Conservation (phyloP, 2,329 filamentous ascomycete species). For the Stagonosporopsis vannaccii region DNA sequence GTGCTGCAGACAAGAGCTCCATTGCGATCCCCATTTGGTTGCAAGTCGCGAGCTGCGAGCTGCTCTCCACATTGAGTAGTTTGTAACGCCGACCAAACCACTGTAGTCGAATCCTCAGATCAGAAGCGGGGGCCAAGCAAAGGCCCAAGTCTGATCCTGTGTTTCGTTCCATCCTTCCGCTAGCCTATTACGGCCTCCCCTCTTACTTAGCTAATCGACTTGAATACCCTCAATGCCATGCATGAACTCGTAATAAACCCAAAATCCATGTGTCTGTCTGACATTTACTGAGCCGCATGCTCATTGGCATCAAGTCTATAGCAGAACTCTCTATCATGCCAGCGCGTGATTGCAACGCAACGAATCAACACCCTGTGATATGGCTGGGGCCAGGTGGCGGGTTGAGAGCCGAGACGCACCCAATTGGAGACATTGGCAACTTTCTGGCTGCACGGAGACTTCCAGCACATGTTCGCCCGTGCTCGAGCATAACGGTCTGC, state of each 20-base stretch:
- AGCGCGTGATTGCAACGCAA: constrained; percentile 6
- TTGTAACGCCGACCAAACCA: constrained; percentile 14
- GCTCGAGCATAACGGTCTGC: constrained; percentile 13
- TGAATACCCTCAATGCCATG: constrained; percentile 2
- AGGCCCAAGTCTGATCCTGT: constrained; percentile 3
- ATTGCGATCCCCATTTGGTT: constrained; percentile 10
- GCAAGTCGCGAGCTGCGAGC: constrained; percentile 18
- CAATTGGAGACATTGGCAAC: constrained; percentile 22
- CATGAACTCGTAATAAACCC: constrained; percentile 13
- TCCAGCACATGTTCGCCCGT: constrained; percentile 5
- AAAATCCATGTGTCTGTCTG: constrained; percentile 3
- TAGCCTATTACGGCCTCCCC: neutral
- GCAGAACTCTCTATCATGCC: neutral
- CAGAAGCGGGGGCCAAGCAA: constrained; percentile 7
- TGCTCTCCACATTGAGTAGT: constrained; percentile 10
- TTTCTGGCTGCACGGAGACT: constrained; percentile 4
- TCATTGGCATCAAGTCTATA: neutral
- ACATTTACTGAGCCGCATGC: neutral
- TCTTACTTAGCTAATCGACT: constrained; percentile 2
- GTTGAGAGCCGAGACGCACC: constrained; percentile 14
- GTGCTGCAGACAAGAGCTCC: constrained; percentile 1
- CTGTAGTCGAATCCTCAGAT: constrained; percentile 5
- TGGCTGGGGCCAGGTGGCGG: constrained; percentile 7
- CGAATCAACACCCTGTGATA: constrained; percentile 16
- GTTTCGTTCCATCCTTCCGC: constrained; percentile 8